Evolutionary conservation across 805 yeast genomes (phyloP).

Genomic region (Metschnikowia santaceciliae): DNA sequence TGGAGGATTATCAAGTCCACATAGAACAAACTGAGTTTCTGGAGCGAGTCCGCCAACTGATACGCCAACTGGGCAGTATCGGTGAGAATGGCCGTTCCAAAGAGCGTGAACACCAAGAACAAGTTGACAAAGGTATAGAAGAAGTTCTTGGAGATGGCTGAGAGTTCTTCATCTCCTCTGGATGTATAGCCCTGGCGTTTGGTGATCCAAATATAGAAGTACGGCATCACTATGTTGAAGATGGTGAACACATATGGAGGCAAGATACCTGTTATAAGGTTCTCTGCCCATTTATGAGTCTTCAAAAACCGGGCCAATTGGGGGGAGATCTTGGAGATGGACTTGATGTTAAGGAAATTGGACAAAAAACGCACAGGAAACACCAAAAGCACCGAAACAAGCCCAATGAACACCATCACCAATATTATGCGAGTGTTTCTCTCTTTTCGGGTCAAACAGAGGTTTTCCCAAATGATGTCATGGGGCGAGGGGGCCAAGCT

Average conservation of each 20-base stretch:
- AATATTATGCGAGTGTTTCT: conserved; percentile 59
- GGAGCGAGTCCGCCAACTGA: conserved; percentile 76
- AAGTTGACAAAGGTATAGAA: conserved; percentile 91
- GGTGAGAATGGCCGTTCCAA: conserved; percentile 85
- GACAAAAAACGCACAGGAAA: conserved; percentile 85
- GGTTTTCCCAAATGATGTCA: conserved; percentile 89
- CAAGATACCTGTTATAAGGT: conserved; percentile 78
- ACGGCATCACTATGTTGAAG: conserved; percentile 80
- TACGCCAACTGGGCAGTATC: conserved; percentile 89
- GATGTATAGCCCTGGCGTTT: conserved; percentile 85
- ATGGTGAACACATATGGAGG: conserved; percentile 90
- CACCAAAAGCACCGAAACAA: conserved; percentile 68
- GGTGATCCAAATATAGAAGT: conserved; percentile 78
- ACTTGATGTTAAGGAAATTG: conserved; percentile 70
- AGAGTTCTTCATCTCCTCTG: conserved; percentile 86
- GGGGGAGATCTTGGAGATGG: conserved; percentile 82
- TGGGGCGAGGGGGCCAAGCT: conserved; percentile 93
- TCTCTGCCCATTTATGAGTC: conserved; percentile 65
- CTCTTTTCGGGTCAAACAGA: conserved; percentile 73
- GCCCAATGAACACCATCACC: conserved; percentile 63
- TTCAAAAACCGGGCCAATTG: conserved; percentile 64
- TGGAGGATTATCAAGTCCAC: conserved; percentile 80
- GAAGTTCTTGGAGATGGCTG: conserved; percentile 88
- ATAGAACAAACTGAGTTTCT: conserved; percentile 79
- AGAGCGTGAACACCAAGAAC: conserved; percentile 89